Percentiles rank a stretch among this genome's conserved stretches.
Conservation (phyloP, 2,329 filamentous ascomycete genomes). For the Nemania bipapillata region DNA sequence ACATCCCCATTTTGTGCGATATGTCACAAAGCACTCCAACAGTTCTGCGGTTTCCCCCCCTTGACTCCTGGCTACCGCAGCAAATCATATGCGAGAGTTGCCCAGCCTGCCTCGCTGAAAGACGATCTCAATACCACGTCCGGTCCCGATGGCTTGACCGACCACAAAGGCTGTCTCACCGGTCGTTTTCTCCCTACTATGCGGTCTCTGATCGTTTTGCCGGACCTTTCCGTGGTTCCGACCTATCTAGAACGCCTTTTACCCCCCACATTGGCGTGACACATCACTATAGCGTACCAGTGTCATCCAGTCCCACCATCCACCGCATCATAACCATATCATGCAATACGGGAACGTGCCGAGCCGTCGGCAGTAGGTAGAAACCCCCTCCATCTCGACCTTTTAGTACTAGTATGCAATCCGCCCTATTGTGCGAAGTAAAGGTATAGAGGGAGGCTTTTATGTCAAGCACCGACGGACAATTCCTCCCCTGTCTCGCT, state of each 20-base stretch:
- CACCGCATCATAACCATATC: not conserved
- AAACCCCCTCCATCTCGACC: not conserved
- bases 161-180: not conserved
- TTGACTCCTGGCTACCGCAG: not conserved
- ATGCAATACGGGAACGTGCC: not conserved
- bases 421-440: no score
- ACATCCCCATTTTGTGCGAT: not conserved
- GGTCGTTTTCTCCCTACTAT: no score
- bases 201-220: no score
- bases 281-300: no score
- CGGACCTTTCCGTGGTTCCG: no score
- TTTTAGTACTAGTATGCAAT: no score
- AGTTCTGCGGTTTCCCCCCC: not conserved
- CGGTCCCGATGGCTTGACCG: not conserved
- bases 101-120: conserved; percentile 7
- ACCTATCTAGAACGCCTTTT: no score
- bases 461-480: not conserved
- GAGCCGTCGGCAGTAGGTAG: not conserved
- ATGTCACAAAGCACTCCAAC: not conserved
- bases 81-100: not conserved
- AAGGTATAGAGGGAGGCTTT: no score
- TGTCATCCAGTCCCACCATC: not conserved
- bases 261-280: no score
- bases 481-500: not conserved
- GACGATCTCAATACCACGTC: not conserved